Percentiles rank a stretch among this genome's conserved stretches.
Evolutionary conservation across 768 basidiomycete genomes (phyloP).

Genomic region (Zangia roseola): DNA sequence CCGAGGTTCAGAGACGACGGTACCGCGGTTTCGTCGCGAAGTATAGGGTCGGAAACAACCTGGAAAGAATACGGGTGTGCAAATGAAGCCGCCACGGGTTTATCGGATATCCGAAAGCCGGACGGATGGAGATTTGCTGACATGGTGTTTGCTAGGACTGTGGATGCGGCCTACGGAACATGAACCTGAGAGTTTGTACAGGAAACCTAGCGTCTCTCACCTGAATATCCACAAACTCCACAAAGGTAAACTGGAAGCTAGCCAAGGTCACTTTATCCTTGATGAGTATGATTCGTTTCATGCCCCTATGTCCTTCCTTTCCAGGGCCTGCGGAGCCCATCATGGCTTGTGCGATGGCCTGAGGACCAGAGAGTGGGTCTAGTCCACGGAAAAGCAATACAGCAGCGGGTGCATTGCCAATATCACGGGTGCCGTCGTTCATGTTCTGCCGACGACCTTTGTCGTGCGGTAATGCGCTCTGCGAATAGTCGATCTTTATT

Average conservation of each 20-base stretch:
- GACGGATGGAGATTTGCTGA: constrained; percentile 83
- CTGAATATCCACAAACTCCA: constrained; percentile 84
- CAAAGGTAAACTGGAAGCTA: constrained; percentile 93
- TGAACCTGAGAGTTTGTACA: constrained; percentile 7
- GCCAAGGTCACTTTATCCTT: constrained; percentile 86
- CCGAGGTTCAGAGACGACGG: constrained; percentile 66
- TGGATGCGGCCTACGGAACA: constrained; percentile 66
- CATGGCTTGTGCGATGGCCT: constrained; percentile 85
- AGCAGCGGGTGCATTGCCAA: constrained; percentile 80
- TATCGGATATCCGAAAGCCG: constrained; percentile 91
- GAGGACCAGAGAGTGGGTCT: constrained; percentile 83
- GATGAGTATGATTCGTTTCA: constrained; percentile 85
- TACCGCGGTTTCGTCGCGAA: constrained; percentile 76
- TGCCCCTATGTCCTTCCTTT: constrained; percentile 79
- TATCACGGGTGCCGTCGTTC: constrained; percentile 96
- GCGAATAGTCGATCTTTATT: constrained; percentile 95
- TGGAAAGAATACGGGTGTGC: constrained; percentile 91
- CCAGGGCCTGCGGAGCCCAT: constrained; percentile 74
- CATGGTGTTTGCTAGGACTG: constrained; percentile 83
- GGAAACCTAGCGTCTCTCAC: constrained; percentile 40
- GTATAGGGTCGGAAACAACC: constrained; percentile 68
- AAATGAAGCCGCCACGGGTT: constrained; percentile 89
- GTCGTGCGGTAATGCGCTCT: constrained; percentile 74
- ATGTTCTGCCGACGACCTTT: constrained; percentile 61
- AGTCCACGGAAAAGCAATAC: constrained; percentile 89